Percentiles rank a stretch among this genome's conserved stretches.
phyloP scores from a whole-genome alignment of 495 filamentous ascomycete species.

The Schizothecium vesticola region DNA sequence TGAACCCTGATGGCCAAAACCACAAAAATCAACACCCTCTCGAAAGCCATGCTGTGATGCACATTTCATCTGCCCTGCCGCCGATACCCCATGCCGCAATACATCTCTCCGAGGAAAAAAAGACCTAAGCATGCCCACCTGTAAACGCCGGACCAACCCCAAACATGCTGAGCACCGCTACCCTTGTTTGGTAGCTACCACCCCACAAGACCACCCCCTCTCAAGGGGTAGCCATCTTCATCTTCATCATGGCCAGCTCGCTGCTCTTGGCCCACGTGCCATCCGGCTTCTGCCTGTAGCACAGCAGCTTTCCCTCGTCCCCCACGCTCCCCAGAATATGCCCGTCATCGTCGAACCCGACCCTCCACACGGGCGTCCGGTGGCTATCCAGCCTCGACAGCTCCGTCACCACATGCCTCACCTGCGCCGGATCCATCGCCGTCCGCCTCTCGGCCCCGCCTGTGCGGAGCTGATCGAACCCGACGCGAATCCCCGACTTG shows the following conservation, averaged over 20 bases:
- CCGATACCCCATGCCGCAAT: neutral
- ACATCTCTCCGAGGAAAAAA: neutral
- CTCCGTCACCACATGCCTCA: conserved; percentile 43
- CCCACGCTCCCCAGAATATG: conserved; percentile 55
- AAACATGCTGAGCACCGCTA: neutral
- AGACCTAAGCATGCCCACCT: neutral
- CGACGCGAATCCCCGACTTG: conserved; percentile 54
- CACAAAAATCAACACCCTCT: neutral
- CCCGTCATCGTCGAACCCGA: conserved; percentile 57
- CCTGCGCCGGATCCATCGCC: conserved; percentile 37
- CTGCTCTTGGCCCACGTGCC: conserved; percentile 51
- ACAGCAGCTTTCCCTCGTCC: conserved; percentile 55
- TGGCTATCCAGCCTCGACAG: conserved; percentile 51
- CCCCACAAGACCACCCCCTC: too few species aligned
- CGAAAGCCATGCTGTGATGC: neutral
- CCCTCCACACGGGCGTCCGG: conserved; percentile 54
- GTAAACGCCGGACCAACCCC: neutral
- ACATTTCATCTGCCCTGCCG: neutral
- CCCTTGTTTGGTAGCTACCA: too few species aligned
- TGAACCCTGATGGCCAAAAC: too few species aligned
- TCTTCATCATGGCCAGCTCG: conserved; percentile 49
- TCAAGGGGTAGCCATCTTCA: conserved; percentile 39
- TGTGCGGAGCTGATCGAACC: conserved; percentile 49
- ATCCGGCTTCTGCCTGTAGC: conserved; percentile 51
- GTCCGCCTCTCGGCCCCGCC: conserved; percentile 26